Conservation (phyloP, 1,284 basidiomycete genomes). For the Trametes sp. region DNA sequence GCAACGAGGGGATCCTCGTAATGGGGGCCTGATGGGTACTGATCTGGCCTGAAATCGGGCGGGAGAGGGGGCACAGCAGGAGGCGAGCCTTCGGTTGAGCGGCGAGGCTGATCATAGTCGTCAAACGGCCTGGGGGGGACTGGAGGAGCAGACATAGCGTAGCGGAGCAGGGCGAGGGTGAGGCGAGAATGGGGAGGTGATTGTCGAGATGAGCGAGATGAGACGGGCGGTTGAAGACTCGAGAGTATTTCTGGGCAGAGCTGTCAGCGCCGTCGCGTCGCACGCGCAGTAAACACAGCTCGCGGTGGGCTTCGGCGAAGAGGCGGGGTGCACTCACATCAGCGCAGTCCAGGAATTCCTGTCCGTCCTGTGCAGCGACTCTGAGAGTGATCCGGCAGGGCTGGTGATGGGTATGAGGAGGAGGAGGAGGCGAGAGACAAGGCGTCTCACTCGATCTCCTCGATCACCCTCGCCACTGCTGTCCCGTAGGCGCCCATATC, state of each 20-base stretch:
- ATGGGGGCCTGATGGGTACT: slow-evolving; percentile 49
- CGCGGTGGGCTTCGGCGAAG: background rate
- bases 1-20: slow-evolving; percentile 69
- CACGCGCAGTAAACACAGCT: background rate
- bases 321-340: background rate
- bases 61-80: slow-evolving; percentile 55
- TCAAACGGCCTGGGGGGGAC: slow-evolving; percentile 40
- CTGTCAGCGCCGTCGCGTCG: background rate
- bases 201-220: background rate
- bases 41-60: slow-evolving; percentile 41
- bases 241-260: background rate
- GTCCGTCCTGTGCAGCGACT: background rate
- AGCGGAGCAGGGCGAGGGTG: background rate
- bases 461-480: background rate
- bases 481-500: slow-evolving; percentile 1
- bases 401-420: background rate
- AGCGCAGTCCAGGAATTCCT: background rate
- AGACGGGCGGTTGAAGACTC: background rate
- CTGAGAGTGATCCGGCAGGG: background rate
- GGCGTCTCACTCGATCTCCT: background rate
- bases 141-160: slow-evolving; percentile 38
- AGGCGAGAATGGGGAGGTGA: background rate
- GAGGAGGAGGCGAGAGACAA: background rate
- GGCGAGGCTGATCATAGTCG: slow-evolving; percentile 33
- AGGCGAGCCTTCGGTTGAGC: slow-evolving; percentile 28